Conservation (phyloP, 441 rosid genomes). For the Croton setiger region DNA sequence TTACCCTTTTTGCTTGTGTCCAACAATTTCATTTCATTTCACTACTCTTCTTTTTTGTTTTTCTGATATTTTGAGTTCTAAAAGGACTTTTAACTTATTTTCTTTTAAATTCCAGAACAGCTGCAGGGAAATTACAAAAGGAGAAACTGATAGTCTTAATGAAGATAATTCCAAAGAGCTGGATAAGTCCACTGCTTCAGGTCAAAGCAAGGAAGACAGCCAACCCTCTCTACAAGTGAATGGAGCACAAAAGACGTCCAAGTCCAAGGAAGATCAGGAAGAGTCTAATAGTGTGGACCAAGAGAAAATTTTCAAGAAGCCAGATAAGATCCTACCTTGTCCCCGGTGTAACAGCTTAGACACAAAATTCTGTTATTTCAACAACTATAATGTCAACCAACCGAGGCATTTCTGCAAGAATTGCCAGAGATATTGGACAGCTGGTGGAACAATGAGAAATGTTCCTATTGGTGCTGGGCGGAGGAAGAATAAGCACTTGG, state of each 20-base stretch:
- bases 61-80: not conserved
- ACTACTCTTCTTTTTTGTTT: not conserved
- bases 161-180: conserved; percentile 20
- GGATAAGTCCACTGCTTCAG: conserved; percentile 18
- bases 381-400: conserved; percentile 75
- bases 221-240: conserved; percentile 18
- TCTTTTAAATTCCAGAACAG: conserved; percentile 28
- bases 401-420: conserved; percentile 82
- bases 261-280: conserved; percentile 26
- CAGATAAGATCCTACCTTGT: conserved; percentile 68
- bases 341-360: conserved; percentile 77
- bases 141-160: conserved; percentile 16
- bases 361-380: conserved; percentile 74
- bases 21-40: not conserved
- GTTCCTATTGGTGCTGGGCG: conserved; percentile 80
- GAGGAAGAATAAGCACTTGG: conserved; percentile 56
- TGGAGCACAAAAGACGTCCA: conserved; percentile 22
- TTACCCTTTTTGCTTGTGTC: not conserved
- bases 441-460: conserved; percentile 80
- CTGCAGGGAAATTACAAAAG: conserved; percentile 25
- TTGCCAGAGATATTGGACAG: conserved; percentile 88
- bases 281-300: conserved; percentile 37
- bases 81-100: not conserved
- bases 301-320: conserved; percentile 58
- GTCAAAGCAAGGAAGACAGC: conserved; percentile 20